Base-by-base conservation (phyloP, 1,284 basidiomycete genomes). In the Cerioporus squamosus region DNA sequence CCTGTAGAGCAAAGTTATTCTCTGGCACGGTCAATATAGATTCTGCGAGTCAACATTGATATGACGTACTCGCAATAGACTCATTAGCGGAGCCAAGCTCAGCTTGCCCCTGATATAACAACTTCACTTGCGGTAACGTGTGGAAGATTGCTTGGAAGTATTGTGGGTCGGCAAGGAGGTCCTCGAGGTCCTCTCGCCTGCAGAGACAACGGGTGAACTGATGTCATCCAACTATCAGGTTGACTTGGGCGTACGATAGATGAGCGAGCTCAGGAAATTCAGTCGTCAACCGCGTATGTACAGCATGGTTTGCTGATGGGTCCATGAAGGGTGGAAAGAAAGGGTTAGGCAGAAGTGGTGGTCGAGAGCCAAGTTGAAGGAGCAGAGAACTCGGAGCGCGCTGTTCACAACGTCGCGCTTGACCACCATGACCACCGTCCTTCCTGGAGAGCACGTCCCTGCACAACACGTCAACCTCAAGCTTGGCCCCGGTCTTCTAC, bases 141-240 rank as follows among this genome's bases (percentile, higher is more conserved):
- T 94, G 88, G 65, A 97, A 90, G 60, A 92, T 80, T 5, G 94
- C 91, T 72, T 96, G 91, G 64, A 95, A 95, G 71, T 95, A 95
- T 18, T 80, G 77, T 1, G 88, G 89, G 68, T 96, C 92, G 18
- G 82, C 80, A 22, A 97, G 77, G 18, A 97, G 77, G 70, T 95
- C 93, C 73, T 96, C 91, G n/a, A 97, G 81, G 67, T 95, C 93
- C 63, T 93, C 87, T 56, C 90, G 85, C 64, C 93, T 94, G 70
- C 22, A 51, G 24, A 53, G 18, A 56, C 33, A 47, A 8, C 44
- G 49, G 31, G 36, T 54, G 39, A 53, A 42, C 29, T 44, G 48
- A 45, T 33, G 43, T 50, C 12, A 26, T 18, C 39, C 22, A 36
- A 10, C 8, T 20, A 52, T 23, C 10, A 33, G 9, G 31, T 43